These are phyloP conservation scores for Chalciporus piperatus DNA, from an alignment of 768 basidiomycete genomes.

Conservation along the genomic window DNA sequence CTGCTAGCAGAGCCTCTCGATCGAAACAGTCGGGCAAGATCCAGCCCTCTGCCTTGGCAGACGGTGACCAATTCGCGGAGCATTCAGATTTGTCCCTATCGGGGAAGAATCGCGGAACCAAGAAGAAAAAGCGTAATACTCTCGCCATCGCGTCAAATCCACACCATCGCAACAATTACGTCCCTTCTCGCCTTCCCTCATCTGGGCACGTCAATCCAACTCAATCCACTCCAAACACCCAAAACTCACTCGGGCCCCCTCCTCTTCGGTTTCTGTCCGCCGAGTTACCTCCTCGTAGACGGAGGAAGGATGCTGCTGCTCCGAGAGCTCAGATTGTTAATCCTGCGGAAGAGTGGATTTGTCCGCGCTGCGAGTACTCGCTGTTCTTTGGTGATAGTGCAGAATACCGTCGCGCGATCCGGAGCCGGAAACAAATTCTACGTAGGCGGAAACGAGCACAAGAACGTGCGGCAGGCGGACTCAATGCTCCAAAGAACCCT, in stretches of 20 bases:
- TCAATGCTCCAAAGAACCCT: conserved; percentile 21
- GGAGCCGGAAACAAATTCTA: conserved; percentile 77
- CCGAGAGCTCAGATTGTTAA: conserved; percentile 42
- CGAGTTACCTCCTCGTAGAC: conserved; percentile 54
- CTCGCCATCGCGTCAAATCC: conserved; percentile 93
- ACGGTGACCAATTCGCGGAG: conserved; percentile 37
- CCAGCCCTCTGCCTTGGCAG: conserved; percentile 30
- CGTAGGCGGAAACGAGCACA: conserved; percentile 65
- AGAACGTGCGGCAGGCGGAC: conserved; percentile 54
- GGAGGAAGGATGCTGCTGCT: conserved; percentile 27
- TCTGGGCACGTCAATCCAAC: conserved; percentile 38
- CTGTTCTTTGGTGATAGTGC: conserved; percentile 85
- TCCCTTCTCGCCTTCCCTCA: conserved; percentile 76
- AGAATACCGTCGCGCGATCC: conserved; percentile 61
- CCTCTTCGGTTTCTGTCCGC: conserved; percentile 68
- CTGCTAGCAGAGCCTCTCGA: conserved; percentile 34
- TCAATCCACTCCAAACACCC: conserved; percentile 41
- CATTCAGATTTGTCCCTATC: conserved; percentile 37
- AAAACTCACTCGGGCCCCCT: conserved; percentile 53
- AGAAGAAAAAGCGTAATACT: conserved; percentile 94
- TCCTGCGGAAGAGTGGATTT: conserved; percentile 88
- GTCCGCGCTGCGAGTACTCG: conserved; percentile 90
- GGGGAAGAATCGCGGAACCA: conserved; percentile 36
- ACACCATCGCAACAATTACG: conserved; percentile 92
- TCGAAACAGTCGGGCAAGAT: conserved; percentile 39